Evolutionary conservation across 2,329 filamentous ascomycete species (phyloP).

Genomic region (Neurospora crassa): DNA sequence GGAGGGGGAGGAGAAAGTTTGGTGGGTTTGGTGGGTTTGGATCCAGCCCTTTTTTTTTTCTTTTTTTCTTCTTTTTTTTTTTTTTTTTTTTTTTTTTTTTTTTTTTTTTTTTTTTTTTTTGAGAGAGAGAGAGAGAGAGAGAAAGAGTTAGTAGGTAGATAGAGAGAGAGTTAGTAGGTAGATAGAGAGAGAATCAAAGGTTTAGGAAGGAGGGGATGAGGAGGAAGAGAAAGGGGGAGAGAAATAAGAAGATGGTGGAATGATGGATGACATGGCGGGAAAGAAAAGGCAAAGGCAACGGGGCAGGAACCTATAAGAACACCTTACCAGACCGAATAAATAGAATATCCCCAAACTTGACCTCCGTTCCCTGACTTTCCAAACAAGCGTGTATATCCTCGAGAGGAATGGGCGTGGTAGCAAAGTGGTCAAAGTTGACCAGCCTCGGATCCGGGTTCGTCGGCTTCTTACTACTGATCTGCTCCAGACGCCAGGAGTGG

Average conservation of each 20-base stretch:
- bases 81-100: no score
- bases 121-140: no score
- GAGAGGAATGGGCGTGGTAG: slow-evolving; percentile 24
- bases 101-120: no score
- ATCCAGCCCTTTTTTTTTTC: background rate
- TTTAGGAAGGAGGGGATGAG: rapidly evolving
- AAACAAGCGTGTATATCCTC: slow-evolving; percentile 30
- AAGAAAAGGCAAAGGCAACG: no score
- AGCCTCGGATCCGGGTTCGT: background rate
- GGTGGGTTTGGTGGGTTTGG: slow-evolving; percentile 22
- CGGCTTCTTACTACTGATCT: slow-evolving; percentile 13
- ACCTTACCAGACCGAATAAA: slow-evolving; percentile 30
- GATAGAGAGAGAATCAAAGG: no score
- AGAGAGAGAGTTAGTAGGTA: no score
- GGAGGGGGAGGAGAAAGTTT: slow-evolving; percentile 19
- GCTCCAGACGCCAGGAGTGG: slow-evolving; percentile 34
- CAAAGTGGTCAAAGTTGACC: slow-evolving; percentile 24
- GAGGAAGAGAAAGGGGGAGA: no score
- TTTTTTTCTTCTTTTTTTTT: no score
- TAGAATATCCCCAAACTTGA: slow-evolving; percentile 43
- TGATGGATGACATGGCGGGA: no score
- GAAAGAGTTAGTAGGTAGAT: no score
- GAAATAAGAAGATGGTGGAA: no score
- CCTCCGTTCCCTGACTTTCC: slow-evolving; percentile 31
- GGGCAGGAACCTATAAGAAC: no score